These are phyloP conservation scores for Warburgia ugandensis DNA, from an alignment of 164 flowering plant genomes.

Conservation along the genomic window DNA sequence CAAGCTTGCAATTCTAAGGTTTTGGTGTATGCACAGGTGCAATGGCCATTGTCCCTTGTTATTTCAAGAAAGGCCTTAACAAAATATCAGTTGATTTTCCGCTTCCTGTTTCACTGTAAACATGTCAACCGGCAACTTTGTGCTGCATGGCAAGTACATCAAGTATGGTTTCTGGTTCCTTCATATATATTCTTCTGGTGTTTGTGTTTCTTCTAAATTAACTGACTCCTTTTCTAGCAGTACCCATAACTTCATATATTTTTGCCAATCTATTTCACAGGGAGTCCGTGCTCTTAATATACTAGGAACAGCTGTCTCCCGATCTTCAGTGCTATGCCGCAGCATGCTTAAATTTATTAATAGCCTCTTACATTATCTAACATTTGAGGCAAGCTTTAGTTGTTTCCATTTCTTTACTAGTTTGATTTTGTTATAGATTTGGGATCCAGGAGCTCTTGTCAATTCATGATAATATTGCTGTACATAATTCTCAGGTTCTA, in stretches of 20 bases:
- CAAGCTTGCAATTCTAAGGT: neutral
- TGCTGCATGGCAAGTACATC: conserved; percentile 98
- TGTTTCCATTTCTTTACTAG: neutral
- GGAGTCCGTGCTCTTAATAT: conserved; percentile 66
- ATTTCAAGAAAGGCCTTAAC: conserved; percentile 85
- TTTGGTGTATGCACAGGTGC: conserved; percentile 40
- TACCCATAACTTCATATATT: neutral
- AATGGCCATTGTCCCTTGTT: conserved; percentile 89
- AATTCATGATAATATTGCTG: too few species aligned
- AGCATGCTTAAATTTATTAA: conserved; percentile 93
- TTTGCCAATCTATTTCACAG: conserved; percentile 32
- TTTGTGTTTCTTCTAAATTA: conserved; percentile 8
- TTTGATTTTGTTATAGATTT: too few species aligned
- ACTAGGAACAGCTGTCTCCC: conserved; percentile 66
- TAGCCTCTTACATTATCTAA: conserved; percentile 88
- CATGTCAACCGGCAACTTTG: conserved; percentile 93
- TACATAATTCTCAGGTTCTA: conserved; percentile 76
- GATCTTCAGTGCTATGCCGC: conserved; percentile 86
- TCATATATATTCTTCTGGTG: too few species aligned
- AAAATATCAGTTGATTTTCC: conserved; percentile 86
- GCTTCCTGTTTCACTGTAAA: conserved; percentile 88
- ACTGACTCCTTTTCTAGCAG: neutral
- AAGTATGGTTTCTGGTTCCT: conserved; percentile 49
- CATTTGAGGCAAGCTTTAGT: conserved; percentile 67
- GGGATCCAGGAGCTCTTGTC: too few species aligned